phyloP scores from a whole-genome alignment of 306 rosid genomes.

The Lithocarpus polystachyus region DNA sequence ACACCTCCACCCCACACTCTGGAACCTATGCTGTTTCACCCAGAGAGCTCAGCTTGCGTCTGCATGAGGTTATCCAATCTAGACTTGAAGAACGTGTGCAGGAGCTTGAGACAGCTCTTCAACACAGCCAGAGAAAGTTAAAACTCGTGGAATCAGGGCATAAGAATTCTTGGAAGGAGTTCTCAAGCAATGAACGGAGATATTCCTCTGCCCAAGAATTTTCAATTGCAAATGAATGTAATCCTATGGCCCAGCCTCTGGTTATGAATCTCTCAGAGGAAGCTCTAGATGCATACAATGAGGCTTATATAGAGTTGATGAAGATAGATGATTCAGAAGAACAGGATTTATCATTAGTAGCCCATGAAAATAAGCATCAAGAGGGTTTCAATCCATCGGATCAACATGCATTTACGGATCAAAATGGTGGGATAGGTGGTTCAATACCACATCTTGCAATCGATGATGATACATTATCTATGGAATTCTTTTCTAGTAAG shows the following conservation, averaged over 20 bases:
- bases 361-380: slow-evolving; percentile 19
- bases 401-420: slow-evolving; percentile 18
- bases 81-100: slow-evolving; percentile 64
- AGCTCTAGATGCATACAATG: slow-evolving; percentile 55
- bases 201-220: slow-evolving; percentile 29
- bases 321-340: slow-evolving; percentile 47
- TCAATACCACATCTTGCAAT: slow-evolving; percentile 7
- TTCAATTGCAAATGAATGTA: slow-evolving; percentile 27
- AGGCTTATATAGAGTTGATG: slow-evolving; percentile 51
- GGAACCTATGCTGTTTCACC: slow-evolving; percentile 74
- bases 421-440: slow-evolving; percentile 21
- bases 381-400: slow-evolving; percentile 1
- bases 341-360: slow-evolving; percentile 39
- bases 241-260: slow-evolving; percentile 26
- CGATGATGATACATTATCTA: slow-evolving; percentile 16
- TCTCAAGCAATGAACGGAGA: slow-evolving; percentile 18
- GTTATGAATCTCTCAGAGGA: slow-evolving; percentile 60
- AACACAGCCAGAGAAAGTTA: slow-evolving; percentile 53
- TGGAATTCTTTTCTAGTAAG: slow-evolving; percentile 23
- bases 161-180: slow-evolving; percentile 20
- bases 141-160: slow-evolving; percentile 34
- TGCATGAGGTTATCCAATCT: slow-evolving; percentile 71
- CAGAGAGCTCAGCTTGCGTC: slow-evolving; percentile 55
- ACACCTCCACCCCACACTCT: slow-evolving; percentile 33
- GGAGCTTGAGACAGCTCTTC: slow-evolving; percentile 74